Evolutionary conservation across 768 basidiomycete species (phyloP).

Genomic region (Pisolithus microcarpus): DNA sequence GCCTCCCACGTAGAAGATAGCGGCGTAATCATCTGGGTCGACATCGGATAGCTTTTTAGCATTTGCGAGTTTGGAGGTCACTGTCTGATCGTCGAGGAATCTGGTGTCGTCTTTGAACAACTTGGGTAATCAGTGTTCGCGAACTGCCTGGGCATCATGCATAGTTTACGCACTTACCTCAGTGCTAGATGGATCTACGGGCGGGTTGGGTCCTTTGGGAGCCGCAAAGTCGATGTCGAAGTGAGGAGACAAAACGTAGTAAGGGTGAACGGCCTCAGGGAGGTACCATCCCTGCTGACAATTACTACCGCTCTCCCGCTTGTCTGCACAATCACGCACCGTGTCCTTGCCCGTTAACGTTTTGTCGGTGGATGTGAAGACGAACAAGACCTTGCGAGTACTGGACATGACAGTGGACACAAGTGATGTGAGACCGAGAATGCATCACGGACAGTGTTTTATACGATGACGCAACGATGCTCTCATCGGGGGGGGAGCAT

Average conservation of each 20-base stretch:
- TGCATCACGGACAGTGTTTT: too few species aligned
- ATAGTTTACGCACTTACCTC: constrained; percentile 28
- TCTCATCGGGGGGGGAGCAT: too few species aligned
- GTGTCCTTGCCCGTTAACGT: constrained; percentile 47
- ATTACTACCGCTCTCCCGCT: background rate
- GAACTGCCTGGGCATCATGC: too few species aligned
- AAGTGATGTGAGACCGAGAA: background rate
- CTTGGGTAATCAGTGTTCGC: constrained; percentile 21
- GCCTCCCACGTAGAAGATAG: constrained; percentile 74
- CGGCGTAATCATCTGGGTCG: constrained; percentile 54
- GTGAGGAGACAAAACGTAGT: constrained; percentile 47
- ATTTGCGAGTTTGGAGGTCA: constrained; percentile 43
- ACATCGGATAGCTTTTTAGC: constrained; percentile 60
- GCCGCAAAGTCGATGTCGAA: constrained; percentile 53
- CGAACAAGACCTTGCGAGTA: constrained; percentile 51
- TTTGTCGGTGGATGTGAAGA: constrained; percentile 63
- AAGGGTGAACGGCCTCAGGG: constrained; percentile 71
- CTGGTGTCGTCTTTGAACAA: constrained; percentile 48
- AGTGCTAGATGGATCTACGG: constrained; percentile 53
- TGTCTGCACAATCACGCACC: constrained; percentile 27
- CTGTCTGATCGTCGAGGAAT: constrained; percentile 55
- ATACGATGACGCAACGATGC: too few species aligned
- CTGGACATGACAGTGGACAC: constrained; percentile 19
- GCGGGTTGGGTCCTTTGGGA: constrained; percentile 61
- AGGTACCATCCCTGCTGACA: constrained; percentile 64